A percentile compares a stretch with the other conserved stretches of the same genome.
Conservation (phyloP, 306 rosid genomes). For the Ammopiptanthus mongolicus region DNA sequence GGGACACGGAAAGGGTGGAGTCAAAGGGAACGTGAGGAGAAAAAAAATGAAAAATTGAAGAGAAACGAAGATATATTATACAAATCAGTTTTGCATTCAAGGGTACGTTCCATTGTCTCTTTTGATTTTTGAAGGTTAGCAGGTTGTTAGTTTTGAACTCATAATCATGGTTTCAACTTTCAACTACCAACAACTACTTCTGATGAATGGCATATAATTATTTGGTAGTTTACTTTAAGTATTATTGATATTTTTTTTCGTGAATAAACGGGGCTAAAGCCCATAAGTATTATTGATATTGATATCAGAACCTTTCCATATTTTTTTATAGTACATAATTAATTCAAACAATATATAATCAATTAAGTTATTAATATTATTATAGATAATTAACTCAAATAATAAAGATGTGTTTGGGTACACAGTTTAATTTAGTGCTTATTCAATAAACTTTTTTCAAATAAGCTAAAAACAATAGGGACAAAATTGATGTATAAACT, state of each 20-base stretch:
- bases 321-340: too few relatives aligned
- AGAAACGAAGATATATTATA: not conserved
- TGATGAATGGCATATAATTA: not conserved
- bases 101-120: not conserved
- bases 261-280: too few relatives aligned
- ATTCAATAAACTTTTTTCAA: too few relatives aligned
- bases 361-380: not conserved
- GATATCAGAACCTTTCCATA: not conserved
- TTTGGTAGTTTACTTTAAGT: not conserved
- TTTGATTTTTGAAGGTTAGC: slow-evolving; percentile 8
- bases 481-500: not conserved
- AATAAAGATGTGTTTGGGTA: too few relatives aligned
- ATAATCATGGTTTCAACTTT: not conserved
- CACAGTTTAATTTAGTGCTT: too few relatives aligned
- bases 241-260: not conserved
- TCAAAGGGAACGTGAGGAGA: not conserved
- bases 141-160: slow-evolving; percentile 6
- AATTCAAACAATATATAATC: not conserved
- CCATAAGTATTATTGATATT: not conserved
- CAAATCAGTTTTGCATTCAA: slow-evolving; percentile 3
- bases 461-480: too few relatives aligned
- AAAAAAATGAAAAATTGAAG: not conserved
- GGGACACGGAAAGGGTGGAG: not conserved
- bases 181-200: not conserved
- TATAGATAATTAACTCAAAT: not conserved